Evolutionary conservation across 208 protist species (phyloP).

Genomic region (Crithidia acanthocephali): DNA sequence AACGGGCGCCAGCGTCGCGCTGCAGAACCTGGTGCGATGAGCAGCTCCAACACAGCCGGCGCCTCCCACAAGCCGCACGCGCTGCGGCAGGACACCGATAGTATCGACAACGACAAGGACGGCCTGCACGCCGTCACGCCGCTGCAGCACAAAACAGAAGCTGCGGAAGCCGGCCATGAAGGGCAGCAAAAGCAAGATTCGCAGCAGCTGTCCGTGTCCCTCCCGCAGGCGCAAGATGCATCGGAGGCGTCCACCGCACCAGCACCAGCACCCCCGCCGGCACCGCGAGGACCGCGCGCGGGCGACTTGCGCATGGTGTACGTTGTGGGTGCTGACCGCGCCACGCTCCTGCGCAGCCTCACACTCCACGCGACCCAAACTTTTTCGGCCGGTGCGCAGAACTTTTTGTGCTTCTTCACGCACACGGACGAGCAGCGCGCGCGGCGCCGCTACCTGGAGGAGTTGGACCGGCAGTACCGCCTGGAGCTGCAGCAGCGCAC

Average conservation of each 20-base stretch:
- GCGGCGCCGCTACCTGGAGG: slow-evolving; percentile 27
- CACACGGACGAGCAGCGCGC: slow-evolving; percentile 41
- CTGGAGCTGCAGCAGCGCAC: slow-evolving; percentile 20
- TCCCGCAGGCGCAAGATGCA: neutral
- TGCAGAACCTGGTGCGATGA: neutral
- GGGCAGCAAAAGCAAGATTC: neutral
- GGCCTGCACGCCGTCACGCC: neutral
- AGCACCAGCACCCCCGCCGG: neutral
- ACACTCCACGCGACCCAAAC: slow-evolving; percentile 54
- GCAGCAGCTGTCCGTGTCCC: neutral
- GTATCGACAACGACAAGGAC: neutral
- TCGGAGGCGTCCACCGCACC: neutral
- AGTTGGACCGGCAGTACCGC: slow-evolving; percentile 39
- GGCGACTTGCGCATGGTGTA: slow-evolving; percentile 50
- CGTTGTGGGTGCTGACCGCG: slow-evolving; percentile 56
- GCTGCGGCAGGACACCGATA: slow-evolving; percentile 1
- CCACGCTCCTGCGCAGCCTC: slow-evolving; percentile 54
- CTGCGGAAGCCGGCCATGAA: too few species aligned
- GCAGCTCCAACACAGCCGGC: neutral
- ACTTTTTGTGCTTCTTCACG: slow-evolving; percentile 62
- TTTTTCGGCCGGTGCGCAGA: slow-evolving; percentile 41
- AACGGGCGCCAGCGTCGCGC: neutral
- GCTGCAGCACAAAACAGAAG: neutral
- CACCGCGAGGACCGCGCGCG: slow-evolving; percentile 8
- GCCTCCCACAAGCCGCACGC: neutral